phyloP scores from a whole-genome alignment of 2,329 filamentous ascomycete genomes.

The Neofusicoccum laricinum region DNA sequence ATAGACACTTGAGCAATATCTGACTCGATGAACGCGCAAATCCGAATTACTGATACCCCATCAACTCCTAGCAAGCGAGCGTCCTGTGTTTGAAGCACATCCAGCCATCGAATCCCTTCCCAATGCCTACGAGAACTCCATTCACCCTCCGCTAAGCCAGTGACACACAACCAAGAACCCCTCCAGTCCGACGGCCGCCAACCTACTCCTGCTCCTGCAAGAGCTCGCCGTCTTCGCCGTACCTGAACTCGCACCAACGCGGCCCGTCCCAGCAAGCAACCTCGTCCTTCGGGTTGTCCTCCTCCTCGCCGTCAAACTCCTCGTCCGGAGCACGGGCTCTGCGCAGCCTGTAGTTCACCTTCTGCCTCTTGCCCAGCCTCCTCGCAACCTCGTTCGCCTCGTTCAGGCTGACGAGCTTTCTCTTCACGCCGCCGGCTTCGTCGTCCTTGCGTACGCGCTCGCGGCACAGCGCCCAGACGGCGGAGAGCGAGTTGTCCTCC shows the following conservation, averaged over 20 bases:
- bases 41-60: too few species aligned
- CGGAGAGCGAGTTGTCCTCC: neutral
- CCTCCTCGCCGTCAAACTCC: neutral
- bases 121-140: too few species aligned
- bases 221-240: neutral
- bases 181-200: too few species aligned
- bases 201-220: neutral
- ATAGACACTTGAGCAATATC: too few species aligned
- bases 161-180: too few species aligned
- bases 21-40: too few species aligned
- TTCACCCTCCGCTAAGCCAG: too few species aligned
- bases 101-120: too few species aligned
- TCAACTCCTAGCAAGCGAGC: too few species aligned
- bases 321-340: neutral
- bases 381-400: constrained; percentile 63
- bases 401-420: constrained; percentile 54
- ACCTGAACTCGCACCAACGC: neutral
- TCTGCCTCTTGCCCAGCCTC: constrained; percentile 36
- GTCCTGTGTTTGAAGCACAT: too few species aligned
- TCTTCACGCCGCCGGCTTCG: constrained; percentile 34
- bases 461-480: constrained; percentile 38
- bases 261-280: neutral
- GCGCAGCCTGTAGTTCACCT: neutral
- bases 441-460: constrained; percentile 25
- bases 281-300: neutral